A percentile compares a stretch with the other conserved stretches of the same genome.
Evolutionary conservation across 2,329 filamentous ascomycete species (phyloP).

Genomic region (Aurifilum marmelostoma): DNA sequence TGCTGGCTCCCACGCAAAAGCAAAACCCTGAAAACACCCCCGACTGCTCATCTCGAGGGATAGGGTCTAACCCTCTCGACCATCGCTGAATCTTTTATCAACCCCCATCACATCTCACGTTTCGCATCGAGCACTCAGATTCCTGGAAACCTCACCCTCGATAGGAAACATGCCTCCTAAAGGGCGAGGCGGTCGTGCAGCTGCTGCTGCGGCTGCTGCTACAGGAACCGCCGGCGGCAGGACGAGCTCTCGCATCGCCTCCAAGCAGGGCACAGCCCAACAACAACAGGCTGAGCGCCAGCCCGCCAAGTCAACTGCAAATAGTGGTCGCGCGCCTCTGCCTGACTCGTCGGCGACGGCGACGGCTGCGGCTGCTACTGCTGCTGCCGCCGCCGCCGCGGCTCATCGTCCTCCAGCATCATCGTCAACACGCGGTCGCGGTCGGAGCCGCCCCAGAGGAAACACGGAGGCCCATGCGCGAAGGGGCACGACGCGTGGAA

Average conservation of each 20-base stretch:
- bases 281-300: slow-evolving; percentile 19
- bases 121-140: background rate
- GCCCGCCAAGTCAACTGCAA: slow-evolving; percentile 19
- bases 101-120: background rate
- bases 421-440: slow-evolving; percentile 1
- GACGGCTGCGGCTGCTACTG: background rate
- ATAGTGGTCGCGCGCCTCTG: slow-evolving; percentile 16
- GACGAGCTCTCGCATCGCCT: slow-evolving; percentile 28
- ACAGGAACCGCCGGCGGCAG: slow-evolving; percentile 15
- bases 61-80: slow-evolving; percentile 10
- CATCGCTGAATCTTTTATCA: background rate
- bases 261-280: slow-evolving; percentile 16
- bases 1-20: background rate
- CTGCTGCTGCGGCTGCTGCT: slow-evolving; percentile 14
- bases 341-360: slow-evolving; percentile 5
- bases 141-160: background rate
- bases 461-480: slow-evolving; percentile 21
- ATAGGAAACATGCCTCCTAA: slow-evolving; percentile 24
- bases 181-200: slow-evolving; percentile 16
- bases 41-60: background rate
- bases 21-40: background rate
- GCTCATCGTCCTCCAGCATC: slow-evolving; percentile 13
- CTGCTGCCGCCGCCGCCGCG: slow-evolving; percentile 12
- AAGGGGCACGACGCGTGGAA: slow-evolving; percentile 17
- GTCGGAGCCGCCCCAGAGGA: slow-evolving; percentile 12